Evolutionary conservation across 2,329 filamentous ascomycete species (phyloP).

Genomic region (Zymoseptoria brevis): DNA sequence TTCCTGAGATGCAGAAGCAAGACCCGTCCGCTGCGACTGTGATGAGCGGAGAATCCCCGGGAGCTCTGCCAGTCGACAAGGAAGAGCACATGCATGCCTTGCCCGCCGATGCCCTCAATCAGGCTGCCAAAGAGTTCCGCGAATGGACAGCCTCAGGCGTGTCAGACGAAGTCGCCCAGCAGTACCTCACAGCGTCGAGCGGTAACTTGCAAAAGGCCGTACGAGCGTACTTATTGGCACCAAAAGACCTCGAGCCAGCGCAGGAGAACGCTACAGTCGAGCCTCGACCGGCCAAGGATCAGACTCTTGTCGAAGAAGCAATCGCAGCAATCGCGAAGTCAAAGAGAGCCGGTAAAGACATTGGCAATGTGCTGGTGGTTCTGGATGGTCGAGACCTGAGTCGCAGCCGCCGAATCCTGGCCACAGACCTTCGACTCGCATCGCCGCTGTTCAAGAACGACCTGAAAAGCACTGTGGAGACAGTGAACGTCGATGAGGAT

Average conservation of each 20-base stretch:
- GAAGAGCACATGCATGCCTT: too few species aligned
- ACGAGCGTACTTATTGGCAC: neutral
- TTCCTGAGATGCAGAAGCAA: too few species aligned
- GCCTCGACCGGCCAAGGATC: neutral
- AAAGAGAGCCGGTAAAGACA: neutral
- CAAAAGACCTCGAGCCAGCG: neutral
- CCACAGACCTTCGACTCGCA: neutral
- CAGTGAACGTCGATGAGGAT: too few species aligned
- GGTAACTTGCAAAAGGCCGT: neutral
- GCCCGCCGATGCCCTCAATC: too few species aligned
- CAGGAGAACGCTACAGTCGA: neutral
- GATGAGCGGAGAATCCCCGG: too few species aligned
- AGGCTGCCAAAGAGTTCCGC: too few species aligned
- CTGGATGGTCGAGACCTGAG: constrained; percentile 2
- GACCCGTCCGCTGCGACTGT: too few species aligned
- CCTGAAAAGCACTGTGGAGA: neutral
- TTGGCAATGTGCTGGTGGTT: constrained; percentile 7
- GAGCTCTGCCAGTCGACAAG: too few species aligned
- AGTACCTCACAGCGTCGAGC: neutral
- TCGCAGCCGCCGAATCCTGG: constrained; percentile 1
- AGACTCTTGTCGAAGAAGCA: constrained; percentile 8
- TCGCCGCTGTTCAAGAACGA: neutral
- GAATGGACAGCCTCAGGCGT: too few species aligned
- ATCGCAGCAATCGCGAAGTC: constrained; percentile 2
- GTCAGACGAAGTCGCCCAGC: neutral